Evolutionary conservation across 2,329 filamentous ascomycete genomes (phyloP), one percentile per base, ranked within the genome.

Genomic region (Fusarium buxicola): DNA sequence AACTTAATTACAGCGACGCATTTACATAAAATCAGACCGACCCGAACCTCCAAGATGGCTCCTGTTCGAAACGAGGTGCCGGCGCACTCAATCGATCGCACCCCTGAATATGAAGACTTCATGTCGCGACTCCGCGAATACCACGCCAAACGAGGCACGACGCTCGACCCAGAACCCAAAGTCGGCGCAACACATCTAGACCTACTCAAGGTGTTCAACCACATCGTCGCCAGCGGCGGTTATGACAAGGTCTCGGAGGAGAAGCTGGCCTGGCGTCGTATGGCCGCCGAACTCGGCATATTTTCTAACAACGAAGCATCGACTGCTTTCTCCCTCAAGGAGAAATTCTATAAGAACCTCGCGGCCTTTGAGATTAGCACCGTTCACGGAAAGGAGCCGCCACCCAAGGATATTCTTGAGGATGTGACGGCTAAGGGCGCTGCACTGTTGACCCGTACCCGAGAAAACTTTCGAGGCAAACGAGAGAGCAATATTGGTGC

Each of bases 321-420:
- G n/a, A 87, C 92, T 57, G 92, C 92, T 12, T 96, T 96, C 77
- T 86, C 90, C 57, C 81, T 96, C 53, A 97, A 97, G 79, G 90
- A 91, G 53, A 88, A 91, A 62, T 97, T 95, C 79, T 96, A 96
- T 81, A 94, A 92, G 76, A 92, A 94, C 70, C 84, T 97, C 39
- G 90, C 90, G 11, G 92, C 93, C 2, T 97, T 91, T 76, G 93
- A 96, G 77, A 95, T 96, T 71, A 86, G 86, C 41, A 89, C 87
- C 10, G 79, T 93, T 36, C 90, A 94, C 77, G 85, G 88, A 50
- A 88, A 90, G 75, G 91, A 93, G 61, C 93, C 93, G 0, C 93
- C 93, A 13, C 92, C 92, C 7, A 92, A 91, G 68, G 92, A 96
- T 69, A 96, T 96, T 43, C 81, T 97, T 30, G 93, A 97, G 76